These are phyloP conservation scores for Aspergillus novoparasiticus DNA, from an alignment of 2,329 filamentous ascomycete species.

Conservation along the genomic window DNA sequence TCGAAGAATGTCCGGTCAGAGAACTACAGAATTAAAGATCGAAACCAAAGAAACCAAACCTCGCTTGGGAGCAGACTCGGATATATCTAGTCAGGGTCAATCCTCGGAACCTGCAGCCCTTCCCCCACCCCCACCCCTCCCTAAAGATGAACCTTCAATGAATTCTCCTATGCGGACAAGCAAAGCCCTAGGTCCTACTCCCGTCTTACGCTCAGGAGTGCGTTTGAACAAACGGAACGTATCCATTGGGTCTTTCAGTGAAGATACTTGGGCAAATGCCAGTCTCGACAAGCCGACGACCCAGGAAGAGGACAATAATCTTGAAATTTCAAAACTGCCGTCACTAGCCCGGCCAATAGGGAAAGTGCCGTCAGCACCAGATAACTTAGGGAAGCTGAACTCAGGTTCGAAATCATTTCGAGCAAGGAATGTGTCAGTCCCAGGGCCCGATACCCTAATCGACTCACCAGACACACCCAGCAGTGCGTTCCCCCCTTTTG, in stretches of 20 bases:
- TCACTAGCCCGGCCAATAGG: constrained; percentile 39
- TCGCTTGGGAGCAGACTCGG: constrained; percentile 29
- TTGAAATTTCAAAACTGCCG: constrained; percentile 33
- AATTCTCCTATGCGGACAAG: constrained; percentile 18
- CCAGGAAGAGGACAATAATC: constrained; percentile 44
- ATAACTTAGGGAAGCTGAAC: constrained; percentile 65
- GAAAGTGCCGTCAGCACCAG: constrained; percentile 44
- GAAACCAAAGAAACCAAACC: constrained; percentile 76
- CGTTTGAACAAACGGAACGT: constrained; percentile 34
- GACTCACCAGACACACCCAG: constrained; percentile 75
- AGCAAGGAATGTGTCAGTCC: constrained; percentile 71
- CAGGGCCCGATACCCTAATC: constrained; percentile 63
- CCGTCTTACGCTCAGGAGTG: constrained; percentile 20
- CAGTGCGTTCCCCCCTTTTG: constrained; percentile 62
- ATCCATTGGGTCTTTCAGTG: constrained; percentile 39
- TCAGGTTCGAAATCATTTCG: constrained; percentile 73
- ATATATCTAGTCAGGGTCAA: constrained; percentile 30
- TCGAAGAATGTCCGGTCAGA: constrained; percentile 78
- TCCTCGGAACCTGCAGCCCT: constrained; percentile 26
- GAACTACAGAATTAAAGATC: constrained; percentile 82
- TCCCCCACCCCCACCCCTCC: constrained; percentile 28
- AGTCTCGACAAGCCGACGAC: constrained; percentile 47
- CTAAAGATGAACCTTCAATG: constrained; percentile 32
- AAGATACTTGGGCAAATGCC: constrained; percentile 45
- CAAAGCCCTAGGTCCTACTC: constrained; percentile 14